Percentiles rank a stretch among this genome's conserved stretches.
Conservation (phyloP, 345 rosid genomes). For the Populus pruinosa region DNA sequence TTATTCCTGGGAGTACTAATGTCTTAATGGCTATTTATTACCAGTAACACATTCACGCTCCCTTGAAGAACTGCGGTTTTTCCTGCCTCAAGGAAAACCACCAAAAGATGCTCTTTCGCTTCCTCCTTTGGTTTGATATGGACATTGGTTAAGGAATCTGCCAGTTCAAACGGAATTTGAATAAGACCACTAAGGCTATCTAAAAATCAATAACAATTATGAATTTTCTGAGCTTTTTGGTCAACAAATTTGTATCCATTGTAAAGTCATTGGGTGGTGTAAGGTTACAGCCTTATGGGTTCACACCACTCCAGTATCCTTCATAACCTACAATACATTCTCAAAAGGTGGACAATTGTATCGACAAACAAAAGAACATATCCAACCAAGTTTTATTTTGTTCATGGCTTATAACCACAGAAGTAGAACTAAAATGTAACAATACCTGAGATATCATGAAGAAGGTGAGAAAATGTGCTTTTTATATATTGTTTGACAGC, state of each 20-base stretch:
- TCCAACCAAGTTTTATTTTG: background rate
- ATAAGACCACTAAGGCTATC: background rate
- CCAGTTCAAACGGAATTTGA: conserved; percentile 13
- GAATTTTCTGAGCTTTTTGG: background rate
- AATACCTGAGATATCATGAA: conserved; percentile 76
- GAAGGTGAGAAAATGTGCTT: conserved; percentile 61
- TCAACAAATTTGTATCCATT: conserved; percentile 5
- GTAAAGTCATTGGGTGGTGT: background rate
- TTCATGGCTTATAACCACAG: background rate
- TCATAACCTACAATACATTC: conserved; percentile 1
- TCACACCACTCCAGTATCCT: background rate
- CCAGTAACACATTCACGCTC: conserved; percentile 77
- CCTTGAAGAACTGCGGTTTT: conserved; percentile 81
- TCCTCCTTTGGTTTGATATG: conserved; percentile 56
- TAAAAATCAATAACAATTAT: background rate
- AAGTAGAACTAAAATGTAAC: conserved; percentile 3
- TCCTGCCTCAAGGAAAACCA: conserved; percentile 66
- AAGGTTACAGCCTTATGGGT: background rate
- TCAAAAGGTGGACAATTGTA: conserved; percentile 5
- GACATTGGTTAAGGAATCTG: conserved; percentile 61
- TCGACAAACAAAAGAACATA: conserved; percentile 5
- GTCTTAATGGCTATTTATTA: conserved; percentile 21
- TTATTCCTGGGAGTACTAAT: conserved; percentile 2
- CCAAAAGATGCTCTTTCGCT: conserved; percentile 51
- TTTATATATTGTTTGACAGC: conserved; percentile 66